These are phyloP conservation scores for Polyrhizophydium stewartii DNA, from an alignment of 371 early-diverging fungal species.

Conservation along the genomic window DNA sequence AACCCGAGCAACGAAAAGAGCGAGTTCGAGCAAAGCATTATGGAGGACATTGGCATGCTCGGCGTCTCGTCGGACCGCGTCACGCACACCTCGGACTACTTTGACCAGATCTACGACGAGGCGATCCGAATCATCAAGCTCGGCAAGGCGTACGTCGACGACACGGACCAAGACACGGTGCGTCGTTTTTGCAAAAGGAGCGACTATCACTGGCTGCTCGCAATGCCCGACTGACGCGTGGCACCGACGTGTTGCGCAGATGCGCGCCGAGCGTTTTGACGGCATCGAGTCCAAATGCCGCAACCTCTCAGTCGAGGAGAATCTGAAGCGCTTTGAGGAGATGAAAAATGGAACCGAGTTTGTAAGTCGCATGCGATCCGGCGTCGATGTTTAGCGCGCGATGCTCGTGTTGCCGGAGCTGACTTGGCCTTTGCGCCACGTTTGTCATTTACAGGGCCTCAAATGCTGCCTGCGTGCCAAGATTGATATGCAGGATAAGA, in stretches of 20 bases:
- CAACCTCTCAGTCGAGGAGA: constrained; percentile 85
- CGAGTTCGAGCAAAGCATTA: constrained; percentile 93
- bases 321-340: constrained; percentile 87
- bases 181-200: not conserved
- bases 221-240: not conserved
- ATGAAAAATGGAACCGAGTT: constrained; percentile 81
- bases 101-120: constrained; percentile 82
- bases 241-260: constrained; percentile 6
- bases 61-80: constrained; percentile 80
- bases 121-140: constrained; percentile 87
- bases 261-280: constrained; percentile 77
- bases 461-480: constrained; percentile 97
- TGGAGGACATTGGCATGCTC: constrained; percentile 84
- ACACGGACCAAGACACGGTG: constrained; percentile 82
- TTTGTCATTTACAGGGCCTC: constrained; percentile 48
- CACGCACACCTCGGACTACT: constrained; percentile 96
- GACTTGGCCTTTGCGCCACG: no score
- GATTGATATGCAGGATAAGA: constrained; percentile 88
- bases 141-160: constrained; percentile 96
- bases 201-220: not conserved
- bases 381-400: not conserved
- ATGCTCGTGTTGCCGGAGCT: no score
- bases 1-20: constrained; percentile 97
- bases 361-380: constrained; percentile 1
- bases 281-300: constrained; percentile 89